Base-by-base conservation (phyloP, 2,329 filamentous ascomycete genomes). In the Pseudocercospora macadamiae region DNA sequence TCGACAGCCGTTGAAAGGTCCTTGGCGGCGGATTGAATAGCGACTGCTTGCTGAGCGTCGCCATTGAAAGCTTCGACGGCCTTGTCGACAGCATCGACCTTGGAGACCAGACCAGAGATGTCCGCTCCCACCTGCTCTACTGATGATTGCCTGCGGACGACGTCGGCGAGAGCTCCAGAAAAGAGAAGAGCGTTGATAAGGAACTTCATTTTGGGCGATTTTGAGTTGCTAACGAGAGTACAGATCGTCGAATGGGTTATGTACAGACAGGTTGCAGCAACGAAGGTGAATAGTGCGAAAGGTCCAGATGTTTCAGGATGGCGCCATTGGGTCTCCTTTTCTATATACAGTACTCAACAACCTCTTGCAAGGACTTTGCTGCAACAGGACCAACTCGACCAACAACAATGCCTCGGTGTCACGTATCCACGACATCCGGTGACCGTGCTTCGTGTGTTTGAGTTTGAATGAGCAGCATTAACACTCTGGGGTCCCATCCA, bases 151-250 rank as follows among this genome's bases (percentile, higher is more conserved):
- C n/a, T n/a, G 14, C 47, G 47, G 19, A 19, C 16, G 2, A 49
- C 47, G 18, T 49, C 47, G 47, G 47, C 47, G 18, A 49, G 28
- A 19, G 47, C 47, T 30, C 47, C 28, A 12, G 47, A 49, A 49
- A 49, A 26, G 47, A 49, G 47, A 34, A 49, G 47, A 12, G 47
- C 47, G 26, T 49, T 49, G 26, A 49, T 34, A 49, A 49, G 18
- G 16, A 49, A 49, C 47, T 49, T 49, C 47, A 49, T 49, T 30
- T 10, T 49, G 47, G 47, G 47, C 47, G 47, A 34, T 30, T 34
- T 49, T 30, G 47, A 49, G 47, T 23, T 32, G 47, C 26, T 49
- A 49, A 49, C 47, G 47, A 49, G 26, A 18, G 47, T 49, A 49
- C 26, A 34, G 47, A 34, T 49, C 47, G 47, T 49, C 47, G 47